Percentiles rank a stretch among this genome's conserved stretches.
phyloP scores from a whole-genome alignment of 257 asterid species.

The Petrea volubilis region DNA sequence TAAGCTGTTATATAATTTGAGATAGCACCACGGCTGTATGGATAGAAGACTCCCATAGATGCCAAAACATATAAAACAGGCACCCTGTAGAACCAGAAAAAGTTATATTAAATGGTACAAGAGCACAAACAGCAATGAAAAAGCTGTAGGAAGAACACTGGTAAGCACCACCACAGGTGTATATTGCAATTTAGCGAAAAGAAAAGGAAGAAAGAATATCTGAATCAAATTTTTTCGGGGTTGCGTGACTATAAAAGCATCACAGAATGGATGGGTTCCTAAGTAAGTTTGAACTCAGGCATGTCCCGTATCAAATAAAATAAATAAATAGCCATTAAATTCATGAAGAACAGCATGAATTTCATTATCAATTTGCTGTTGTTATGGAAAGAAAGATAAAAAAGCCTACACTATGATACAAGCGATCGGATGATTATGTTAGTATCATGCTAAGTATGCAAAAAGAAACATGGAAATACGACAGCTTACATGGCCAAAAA shows the following conservation, averaged over 20 bases:
- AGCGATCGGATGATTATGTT: neutral
- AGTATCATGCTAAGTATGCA: neutral
- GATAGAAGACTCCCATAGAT: conserved; percentile 62
- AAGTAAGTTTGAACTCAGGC: neutral
- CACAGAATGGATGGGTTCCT: neutral
- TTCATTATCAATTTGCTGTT: neutral
- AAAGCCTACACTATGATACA: too few species aligned
- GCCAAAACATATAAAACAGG: conserved; percentile 55
- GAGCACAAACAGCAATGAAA: neutral
- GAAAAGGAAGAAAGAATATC: neutral
- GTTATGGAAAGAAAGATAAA: too few species aligned
- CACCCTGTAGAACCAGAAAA: conserved; percentile 50
- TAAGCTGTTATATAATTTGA: conserved; percentile 46
- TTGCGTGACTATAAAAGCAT: neutral
- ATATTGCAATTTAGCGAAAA: neutral
- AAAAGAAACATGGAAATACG: neutral
- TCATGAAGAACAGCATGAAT: neutral
- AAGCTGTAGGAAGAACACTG: neutral
- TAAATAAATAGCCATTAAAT: neutral
- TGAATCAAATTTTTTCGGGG: neutral
- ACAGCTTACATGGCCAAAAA: conserved; percentile 62
- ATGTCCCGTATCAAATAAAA: neutral
- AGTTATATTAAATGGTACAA: conserved; percentile 1
- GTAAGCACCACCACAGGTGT: too few species aligned
- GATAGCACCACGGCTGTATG: conserved; percentile 75